phyloP scores from a whole-genome alignment of 1,139 yeast species.

The Tardiomyces depauwii region DNA sequence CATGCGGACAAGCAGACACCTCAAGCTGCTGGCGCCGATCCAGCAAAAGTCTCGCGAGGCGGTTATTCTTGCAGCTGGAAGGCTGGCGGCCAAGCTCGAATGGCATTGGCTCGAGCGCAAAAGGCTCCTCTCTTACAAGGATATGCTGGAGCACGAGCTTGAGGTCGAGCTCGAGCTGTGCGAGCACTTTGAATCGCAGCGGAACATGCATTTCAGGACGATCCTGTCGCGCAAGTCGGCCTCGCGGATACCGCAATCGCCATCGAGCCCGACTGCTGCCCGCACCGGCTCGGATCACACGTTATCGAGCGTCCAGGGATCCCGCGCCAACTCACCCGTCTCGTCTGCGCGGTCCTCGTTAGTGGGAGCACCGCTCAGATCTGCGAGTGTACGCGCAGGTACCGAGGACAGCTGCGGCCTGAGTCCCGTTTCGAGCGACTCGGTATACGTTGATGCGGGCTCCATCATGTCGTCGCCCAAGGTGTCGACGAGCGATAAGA shows the following conservation, averaged over 20 bases:
- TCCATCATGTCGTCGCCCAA: not conserved
- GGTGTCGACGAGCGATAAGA: not conserved
- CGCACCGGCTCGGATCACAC: not conserved
- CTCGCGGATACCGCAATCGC: not conserved
- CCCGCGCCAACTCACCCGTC: not conserved
- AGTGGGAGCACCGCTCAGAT: not conserved
- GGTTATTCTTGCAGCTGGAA: conserved; percentile 33
- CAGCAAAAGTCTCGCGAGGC: conserved; percentile 39
- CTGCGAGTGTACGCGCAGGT: too few relatives aligned
- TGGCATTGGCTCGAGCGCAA: conserved; percentile 44
- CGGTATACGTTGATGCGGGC: not conserved
- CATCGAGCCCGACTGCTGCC: not conserved
- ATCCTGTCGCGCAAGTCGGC: not conserved
- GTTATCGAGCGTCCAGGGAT: not conserved
- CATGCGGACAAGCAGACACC: conserved; percentile 29
- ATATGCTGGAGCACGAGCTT: conserved; percentile 28
- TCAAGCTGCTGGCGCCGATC: conserved; percentile 41
- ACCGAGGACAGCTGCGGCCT: not conserved
- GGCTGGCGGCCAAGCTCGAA: conserved; percentile 39
- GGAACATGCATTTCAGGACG: not conserved
- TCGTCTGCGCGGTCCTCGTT: not conserved
- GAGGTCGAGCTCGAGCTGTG: conserved; percentile 7
- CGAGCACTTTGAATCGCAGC: not conserved
- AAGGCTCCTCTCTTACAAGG: conserved; percentile 31
- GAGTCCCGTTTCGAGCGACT: not conserved